These are phyloP conservation scores for Calonectria ilicicola DNA, from an alignment of 2,329 filamentous ascomycete genomes.

Conservation along the genomic window DNA sequence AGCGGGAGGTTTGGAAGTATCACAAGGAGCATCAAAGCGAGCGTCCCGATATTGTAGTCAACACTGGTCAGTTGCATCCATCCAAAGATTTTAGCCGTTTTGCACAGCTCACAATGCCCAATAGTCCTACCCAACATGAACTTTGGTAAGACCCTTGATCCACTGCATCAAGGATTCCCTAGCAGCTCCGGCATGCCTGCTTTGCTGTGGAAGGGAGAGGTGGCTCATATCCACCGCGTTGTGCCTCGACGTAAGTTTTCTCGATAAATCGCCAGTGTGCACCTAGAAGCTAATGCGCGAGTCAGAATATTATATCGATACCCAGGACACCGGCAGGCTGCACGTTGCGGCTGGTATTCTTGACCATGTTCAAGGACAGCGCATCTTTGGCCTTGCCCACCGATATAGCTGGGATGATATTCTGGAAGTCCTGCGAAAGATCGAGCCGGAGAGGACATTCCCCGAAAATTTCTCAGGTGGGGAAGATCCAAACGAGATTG, in stretches of 20 bases:
- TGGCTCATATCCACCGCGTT: not conserved
- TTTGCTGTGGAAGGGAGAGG: conserved; percentile 37
- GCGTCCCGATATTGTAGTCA: conserved; percentile 43
- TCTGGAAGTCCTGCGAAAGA: conserved; percentile 40
- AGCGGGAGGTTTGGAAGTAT: conserved; percentile 54
- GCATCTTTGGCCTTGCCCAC: conserved; percentile 65
- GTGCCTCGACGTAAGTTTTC: conserved; percentile 16
- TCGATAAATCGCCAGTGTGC: rapidly evolving
- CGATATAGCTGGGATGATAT: conserved; percentile 60
- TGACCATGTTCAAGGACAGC: conserved; percentile 57
- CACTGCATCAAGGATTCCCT: conserved; percentile 29
- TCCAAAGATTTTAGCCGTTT: rapidly evolving
- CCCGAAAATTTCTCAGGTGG: conserved; percentile 39
- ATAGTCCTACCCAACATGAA: conserved; percentile 45
- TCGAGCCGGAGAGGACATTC: conserved; percentile 33
- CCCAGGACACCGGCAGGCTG: conserved; percentile 61
- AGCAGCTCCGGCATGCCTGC: conserved; percentile 37
- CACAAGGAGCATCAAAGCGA: conserved; percentile 31
- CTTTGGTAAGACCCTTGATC: conserved; percentile 40
- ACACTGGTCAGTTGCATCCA: conserved; percentile 27
- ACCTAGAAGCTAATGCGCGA: not conserved
- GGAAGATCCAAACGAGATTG: conserved; percentile 15
- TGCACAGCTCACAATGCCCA: rapidly evolving
- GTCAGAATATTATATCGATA: conserved; percentile 58
- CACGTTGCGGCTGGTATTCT: conserved; percentile 65